Conservation (phyloP, 1,284 basidiomycete species). For the Vanrija sp. region DNA sequence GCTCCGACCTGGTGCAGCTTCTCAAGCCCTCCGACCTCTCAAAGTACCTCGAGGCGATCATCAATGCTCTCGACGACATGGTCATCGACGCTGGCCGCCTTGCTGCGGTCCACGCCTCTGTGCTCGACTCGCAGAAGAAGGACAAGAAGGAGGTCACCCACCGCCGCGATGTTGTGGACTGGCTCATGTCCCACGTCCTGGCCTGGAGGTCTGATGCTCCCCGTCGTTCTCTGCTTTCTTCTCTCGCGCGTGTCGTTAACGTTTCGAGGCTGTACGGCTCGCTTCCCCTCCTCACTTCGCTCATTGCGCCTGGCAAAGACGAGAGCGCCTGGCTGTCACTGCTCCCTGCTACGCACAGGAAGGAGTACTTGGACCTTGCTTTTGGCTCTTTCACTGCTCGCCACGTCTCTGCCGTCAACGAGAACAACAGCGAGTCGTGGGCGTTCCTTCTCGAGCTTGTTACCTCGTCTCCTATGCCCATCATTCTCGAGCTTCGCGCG, state of each 20-base stretch:
- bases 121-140: slow-evolving; percentile 45
- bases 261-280: slow-evolving; percentile 59
- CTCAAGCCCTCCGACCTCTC: slow-evolving; percentile 68
- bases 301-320: slow-evolving; percentile 28
- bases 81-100: slow-evolving; percentile 66
- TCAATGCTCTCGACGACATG: slow-evolving; percentile 60
- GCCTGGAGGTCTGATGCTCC: slow-evolving; percentile 57
- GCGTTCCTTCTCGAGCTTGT: slow-evolving; percentile 20
- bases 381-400: slow-evolving; percentile 18
- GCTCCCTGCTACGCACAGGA: slow-evolving; percentile 8
- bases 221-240: slow-evolving; percentile 60
- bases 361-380: slow-evolving; percentile 27
- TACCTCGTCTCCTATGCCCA: not conserved
- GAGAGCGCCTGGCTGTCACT: slow-evolving; percentile 25
- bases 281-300: slow-evolving; percentile 57
- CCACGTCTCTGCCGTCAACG: slow-evolving; percentile 21
- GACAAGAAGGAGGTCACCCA: slow-evolving; percentile 64
- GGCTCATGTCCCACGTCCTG: slow-evolving; percentile 74
- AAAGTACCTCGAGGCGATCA: slow-evolving; percentile 62
- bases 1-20: slow-evolving; percentile 69
- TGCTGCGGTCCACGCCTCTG: slow-evolving; percentile 56
- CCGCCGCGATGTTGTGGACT: slow-evolving; percentile 72
- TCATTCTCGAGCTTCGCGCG: slow-evolving; percentile 11
- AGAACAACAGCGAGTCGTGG: slow-evolving; percentile 23
- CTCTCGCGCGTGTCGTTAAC: slow-evolving; percentile 62